Evolutionary conservation across 352 stramenopile species (phyloP), one percentile per base, ranked within the genome.

Genomic region (Phytophthora syringae): DNA sequence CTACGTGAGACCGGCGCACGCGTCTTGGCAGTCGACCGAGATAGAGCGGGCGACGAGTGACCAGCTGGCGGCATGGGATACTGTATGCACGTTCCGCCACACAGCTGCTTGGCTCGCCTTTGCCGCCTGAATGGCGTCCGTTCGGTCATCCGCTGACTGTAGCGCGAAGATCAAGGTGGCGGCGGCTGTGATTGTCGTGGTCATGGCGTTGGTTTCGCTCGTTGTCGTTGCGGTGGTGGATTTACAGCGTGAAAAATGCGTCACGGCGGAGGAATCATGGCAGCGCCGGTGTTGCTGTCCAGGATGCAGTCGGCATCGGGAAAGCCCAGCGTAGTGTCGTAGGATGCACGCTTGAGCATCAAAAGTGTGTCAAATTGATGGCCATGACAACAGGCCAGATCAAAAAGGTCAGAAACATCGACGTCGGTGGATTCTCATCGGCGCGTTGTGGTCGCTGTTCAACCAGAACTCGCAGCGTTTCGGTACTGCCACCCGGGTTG

Each of bases 101-200:
- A 56, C 64, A 72, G 56, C 43, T 67, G 57, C 44, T 43, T 40
- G 56, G 44, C 50, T 63, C 64, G 56, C 64, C 57, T 72, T 72
- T 72, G 43, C 64, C 37, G 43, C 52, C 64, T 52, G 57, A 59
- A 55, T 49, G 24, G 63, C 25, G 34, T 16, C 43, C 25, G 34
- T 16, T 34, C n/a, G 42, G 28, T 56, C 12, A 16, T 22, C 27
- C 28, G 53, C 28, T 7, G 43, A 32, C n/a, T 51, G 43, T 15
- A 45, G 39, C 18, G 9, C 39, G 7, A 25, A 45, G 18, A 45
- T 25, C 18, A 45, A 25, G n/a, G 39, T 25, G 39, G 18, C 15
- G 39, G 39, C 15, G 11, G 9, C 18, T 39, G 32, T 39, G 32
- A 9, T n/a, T 39, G 32, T 3, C 32, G 12, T n/a, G 5, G 32